Percentiles rank a stretch among this genome's conserved stretches.
Evolutionary conservation across 352 stramenopile genomes (phyloP).

Genomic region (Globisporangium emineosum): DNA sequence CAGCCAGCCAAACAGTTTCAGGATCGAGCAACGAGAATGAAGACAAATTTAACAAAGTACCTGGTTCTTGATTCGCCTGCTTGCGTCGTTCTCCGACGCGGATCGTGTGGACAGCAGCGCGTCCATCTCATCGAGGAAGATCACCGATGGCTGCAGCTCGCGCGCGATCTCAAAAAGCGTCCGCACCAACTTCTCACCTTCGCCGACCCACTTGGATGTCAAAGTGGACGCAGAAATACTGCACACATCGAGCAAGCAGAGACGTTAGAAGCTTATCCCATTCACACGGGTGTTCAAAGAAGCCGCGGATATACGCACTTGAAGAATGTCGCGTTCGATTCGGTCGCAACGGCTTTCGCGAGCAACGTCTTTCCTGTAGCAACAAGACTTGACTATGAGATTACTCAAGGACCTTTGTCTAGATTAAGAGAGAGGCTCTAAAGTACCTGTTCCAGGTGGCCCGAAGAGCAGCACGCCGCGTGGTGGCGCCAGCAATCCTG

Average conservation of each 20-base stretch:
- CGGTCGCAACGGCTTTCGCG: constrained; percentile 77
- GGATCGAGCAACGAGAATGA: background rate
- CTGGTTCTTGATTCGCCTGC: constrained; percentile 88
- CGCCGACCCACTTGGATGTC: constrained; percentile 89
- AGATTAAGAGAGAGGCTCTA: background rate
- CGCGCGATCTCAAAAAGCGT: constrained; percentile 91
- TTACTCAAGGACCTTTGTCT: background rate
- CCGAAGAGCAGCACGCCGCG: constrained; percentile 80
- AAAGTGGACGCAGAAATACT: constrained; percentile 87
- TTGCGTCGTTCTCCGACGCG: constrained; percentile 81
- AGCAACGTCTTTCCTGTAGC: constrained; percentile 74
- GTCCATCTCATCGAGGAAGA: constrained; percentile 91
- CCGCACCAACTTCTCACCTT: constrained; percentile 94
- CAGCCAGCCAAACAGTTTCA: background rate
- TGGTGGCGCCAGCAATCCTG: constrained; percentile 59
- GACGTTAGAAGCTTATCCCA: background rate
- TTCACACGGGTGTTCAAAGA: background rate
- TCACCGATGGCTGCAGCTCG: constrained; percentile 78
- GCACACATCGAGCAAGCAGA: constrained; percentile 12
- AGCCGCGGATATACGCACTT: constrained; percentile 34
- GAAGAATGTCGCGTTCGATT: constrained; percentile 84
- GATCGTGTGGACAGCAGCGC: constrained; percentile 74
- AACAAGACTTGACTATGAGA: background rate
- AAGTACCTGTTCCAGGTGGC: constrained; percentile 67
- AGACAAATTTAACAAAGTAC: constrained; percentile 18